A percentile compares a stretch with the other conserved stretches of the same genome.
phyloP scores from a whole-genome alignment of 306 rosid species.

The Begonia masoniana region DNA sequence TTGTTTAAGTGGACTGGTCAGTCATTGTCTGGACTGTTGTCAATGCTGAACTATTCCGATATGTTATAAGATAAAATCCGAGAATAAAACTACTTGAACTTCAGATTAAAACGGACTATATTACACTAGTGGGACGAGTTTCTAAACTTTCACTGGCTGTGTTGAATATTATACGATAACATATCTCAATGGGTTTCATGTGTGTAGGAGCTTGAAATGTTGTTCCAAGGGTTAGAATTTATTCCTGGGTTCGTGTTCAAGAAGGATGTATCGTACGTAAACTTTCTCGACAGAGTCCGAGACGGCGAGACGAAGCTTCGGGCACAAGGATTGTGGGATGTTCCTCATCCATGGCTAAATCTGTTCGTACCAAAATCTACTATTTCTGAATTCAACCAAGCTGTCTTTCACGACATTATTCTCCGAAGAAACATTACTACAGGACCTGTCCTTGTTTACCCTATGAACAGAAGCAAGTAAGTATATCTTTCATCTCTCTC shows the following conservation, averaged over 20 bases:
- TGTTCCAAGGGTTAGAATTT: constrained; percentile 27
- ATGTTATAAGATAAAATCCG: too few species aligned
- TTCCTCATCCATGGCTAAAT: constrained; percentile 92
- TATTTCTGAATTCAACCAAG: constrained; percentile 39
- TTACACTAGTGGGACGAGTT: too few species aligned
- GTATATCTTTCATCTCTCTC: neutral
- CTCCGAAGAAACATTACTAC: constrained; percentile 34
- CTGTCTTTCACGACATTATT: constrained; percentile 50
- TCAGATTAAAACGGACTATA: too few species aligned
- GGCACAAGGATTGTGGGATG: constrained; percentile 51
- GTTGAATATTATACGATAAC: too few species aligned
- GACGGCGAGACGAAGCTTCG: constrained; percentile 29
- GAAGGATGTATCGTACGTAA: constrained; percentile 40
- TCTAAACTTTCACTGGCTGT: too few species aligned
- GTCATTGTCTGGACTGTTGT: too few species aligned
- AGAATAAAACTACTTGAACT: too few species aligned
- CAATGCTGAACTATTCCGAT: too few species aligned
- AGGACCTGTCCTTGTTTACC: constrained; percentile 42
- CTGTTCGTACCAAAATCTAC: constrained; percentile 63
- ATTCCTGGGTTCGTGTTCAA: constrained; percentile 33
- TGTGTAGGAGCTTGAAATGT: constrained; percentile 21
- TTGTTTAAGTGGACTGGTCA: too few species aligned
- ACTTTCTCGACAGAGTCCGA: constrained; percentile 62
- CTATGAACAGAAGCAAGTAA: constrained; percentile 44
- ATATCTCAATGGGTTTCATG: too few species aligned